phyloP scores from a whole-genome alignment of 2,329 filamentous ascomycete genomes.

The Scedosporium minutisporum region DNA sequence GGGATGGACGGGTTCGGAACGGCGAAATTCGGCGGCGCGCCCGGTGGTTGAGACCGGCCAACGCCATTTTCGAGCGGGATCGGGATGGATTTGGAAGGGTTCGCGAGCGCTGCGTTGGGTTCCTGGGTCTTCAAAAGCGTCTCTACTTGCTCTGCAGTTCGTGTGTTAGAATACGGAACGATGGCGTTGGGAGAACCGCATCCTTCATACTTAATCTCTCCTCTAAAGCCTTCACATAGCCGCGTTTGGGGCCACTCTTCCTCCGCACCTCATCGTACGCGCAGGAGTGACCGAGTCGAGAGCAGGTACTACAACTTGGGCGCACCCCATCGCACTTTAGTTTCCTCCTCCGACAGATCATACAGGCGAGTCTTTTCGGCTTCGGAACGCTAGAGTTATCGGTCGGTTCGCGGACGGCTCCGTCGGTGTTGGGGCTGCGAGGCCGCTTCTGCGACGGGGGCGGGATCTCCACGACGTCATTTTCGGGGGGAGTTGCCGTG shows the following conservation, averaged over 20 bases:
- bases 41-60: slow-evolving; percentile 18
- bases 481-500: slow-evolving; percentile 12
- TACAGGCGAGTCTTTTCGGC: slow-evolving; percentile 89
- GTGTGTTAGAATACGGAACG: slow-evolving; percentile 10
- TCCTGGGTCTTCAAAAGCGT: slow-evolving; percentile 78
- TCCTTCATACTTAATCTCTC: slow-evolving; percentile 71
- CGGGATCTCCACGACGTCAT: slow-evolving; percentile 7
- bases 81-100: slow-evolving; percentile 17
- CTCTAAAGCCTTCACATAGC: slow-evolving; percentile 89
- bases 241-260: slow-evolving; percentile 89
- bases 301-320: slow-evolving; percentile 82
- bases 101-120: slow-evolving; percentile 20
- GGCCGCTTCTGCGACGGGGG: slow-evolving; percentile 9
- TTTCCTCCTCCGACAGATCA: slow-evolving; percentile 88
- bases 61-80: slow-evolving; percentile 1
- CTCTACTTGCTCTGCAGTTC: slow-evolving; percentile 72
- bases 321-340: slow-evolving; percentile 78
- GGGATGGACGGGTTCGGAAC: slow-evolving; percentile 32
- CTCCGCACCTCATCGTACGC: slow-evolving; percentile 86
- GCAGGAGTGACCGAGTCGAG: slow-evolving; percentile 76
- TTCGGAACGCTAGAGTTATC: slow-evolving; percentile 56
- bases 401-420: slow-evolving; percentile 28
- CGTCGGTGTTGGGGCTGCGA: slow-evolving; percentile 21
- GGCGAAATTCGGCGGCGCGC: slow-evolving; percentile 12
- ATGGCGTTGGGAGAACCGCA: neutral